A percentile compares a stretch with the other conserved stretches of the same genome.
Conservation (phyloP, 306 rosid species). For the Psophocarpus tetragonolobus region DNA sequence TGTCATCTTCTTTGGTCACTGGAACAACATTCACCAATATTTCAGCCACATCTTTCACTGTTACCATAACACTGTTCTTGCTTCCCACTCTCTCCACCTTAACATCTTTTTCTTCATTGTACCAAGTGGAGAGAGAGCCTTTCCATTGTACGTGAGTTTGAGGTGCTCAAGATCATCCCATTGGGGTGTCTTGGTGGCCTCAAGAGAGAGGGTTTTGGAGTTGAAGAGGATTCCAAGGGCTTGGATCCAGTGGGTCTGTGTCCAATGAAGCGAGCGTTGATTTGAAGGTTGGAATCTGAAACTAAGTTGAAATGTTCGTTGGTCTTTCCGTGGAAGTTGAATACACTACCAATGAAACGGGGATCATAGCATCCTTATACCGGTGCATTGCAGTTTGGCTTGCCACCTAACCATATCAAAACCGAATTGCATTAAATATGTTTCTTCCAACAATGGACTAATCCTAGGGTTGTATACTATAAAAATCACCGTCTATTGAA, state of each 20-base stretch:
- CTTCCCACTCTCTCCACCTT: slow-evolving; percentile 42
- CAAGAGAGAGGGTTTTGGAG: slow-evolving; percentile 39
- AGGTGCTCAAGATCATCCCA: slow-evolving; percentile 47
- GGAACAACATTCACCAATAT: slow-evolving; percentile 51
- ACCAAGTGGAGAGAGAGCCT: slow-evolving; percentile 41
- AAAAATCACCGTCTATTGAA: no score
- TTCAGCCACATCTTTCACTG: slow-evolving; percentile 41
- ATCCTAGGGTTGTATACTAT: not conserved
- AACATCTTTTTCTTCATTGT: slow-evolving; percentile 13
- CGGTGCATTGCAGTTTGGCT: slow-evolving; percentile 56
- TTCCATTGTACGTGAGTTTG: slow-evolving; percentile 33
- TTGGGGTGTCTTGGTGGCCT: slow-evolving; percentile 37
- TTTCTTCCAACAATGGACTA: not conserved
- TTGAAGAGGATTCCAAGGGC: slow-evolving; percentile 41
- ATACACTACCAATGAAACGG: slow-evolving; percentile 51
- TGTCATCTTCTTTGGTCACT: slow-evolving; percentile 48
- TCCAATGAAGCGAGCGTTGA: slow-evolving; percentile 53
- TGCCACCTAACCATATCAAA: slow-evolving; percentile 21
- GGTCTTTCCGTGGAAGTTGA: slow-evolving; percentile 56
- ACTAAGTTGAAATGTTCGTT: slow-evolving; percentile 43
- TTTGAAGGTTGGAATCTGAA: slow-evolving; percentile 46
- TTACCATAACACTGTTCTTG: slow-evolving; percentile 43
- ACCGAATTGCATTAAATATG: not conserved
- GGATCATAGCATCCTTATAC: slow-evolving; percentile 59
- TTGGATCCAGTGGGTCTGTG: slow-evolving; percentile 49